Base-by-base conservation (phyloP, 1,284 basidiomycete species). In the Trichosporon ovoides region DNA sequence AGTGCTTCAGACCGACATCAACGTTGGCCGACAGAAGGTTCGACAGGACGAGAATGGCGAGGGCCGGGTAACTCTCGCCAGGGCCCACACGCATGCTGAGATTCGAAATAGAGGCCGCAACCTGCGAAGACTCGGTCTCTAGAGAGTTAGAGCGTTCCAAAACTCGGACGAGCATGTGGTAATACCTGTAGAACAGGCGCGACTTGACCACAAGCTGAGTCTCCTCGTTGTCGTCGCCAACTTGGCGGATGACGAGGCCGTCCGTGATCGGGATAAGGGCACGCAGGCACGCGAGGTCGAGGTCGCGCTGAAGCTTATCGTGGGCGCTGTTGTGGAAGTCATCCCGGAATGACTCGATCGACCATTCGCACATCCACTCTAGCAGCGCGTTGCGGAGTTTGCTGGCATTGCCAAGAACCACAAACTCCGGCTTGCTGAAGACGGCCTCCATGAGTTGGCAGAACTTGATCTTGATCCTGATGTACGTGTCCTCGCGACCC, bases 1-100 rank as follows among this genome's bases (percentile, higher is more conserved):
- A 92, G 72, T 92, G 89, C 74, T 93, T 92, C 66, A 95, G 84
- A 13, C 91, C 91, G 63, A 85, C 87, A 68, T 95, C 89, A 33
- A 89, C 87, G 70, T 95, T 96, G 18, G 90, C 84, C 24, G 84
- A 85, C 57, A 95, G 84, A 7, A 95, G 80, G 63, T 92, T 90
- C 0, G 91, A 84, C 3, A 95, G 82, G 0, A 88, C 89, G 7
- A 83, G 82, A 58, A 92, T 73, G 7, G 71, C 73, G 7, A 73
- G 61, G 2, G 65, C 58, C 0, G 66, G 56, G 16, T 61, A 64
- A 46, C 50, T 61, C 20, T 64, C 63, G 20, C 51, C 38, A n/a
- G 33, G 50, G 28, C 18, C 43, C 9, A 54, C 53, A 20, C 53
- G 56, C 31, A 59, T 59, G 55, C 59, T 63, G 52, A 63, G 48